These are phyloP conservation scores for Alternaria ventricosa DNA, from an alignment of 2,329 filamentous ascomycete species.

Conservation along the genomic window DNA sequence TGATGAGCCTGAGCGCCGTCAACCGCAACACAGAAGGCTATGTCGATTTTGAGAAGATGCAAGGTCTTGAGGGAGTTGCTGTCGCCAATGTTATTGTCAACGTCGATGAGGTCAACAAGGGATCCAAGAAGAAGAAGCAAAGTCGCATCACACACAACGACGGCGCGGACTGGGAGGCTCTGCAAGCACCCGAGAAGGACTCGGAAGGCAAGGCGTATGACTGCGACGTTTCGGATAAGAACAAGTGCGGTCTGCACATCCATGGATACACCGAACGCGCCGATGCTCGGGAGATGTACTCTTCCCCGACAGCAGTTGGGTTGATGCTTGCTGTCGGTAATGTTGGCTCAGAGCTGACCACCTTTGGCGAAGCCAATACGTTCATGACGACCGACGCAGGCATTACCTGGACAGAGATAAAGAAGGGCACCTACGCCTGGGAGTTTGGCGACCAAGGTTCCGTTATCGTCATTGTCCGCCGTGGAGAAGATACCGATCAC, in stretches of 20 bases:
- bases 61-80: conserved; percentile 86
- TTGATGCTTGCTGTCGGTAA: conserved; percentile 92
- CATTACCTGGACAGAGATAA: conserved; percentile 82
- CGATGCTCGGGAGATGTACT: conserved; percentile 84
- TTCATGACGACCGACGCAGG: conserved; percentile 94
- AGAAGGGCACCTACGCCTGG: conserved; percentile 90
- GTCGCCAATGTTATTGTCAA: conserved; percentile 88
- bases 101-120: conserved; percentile 65
- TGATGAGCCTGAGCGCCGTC: conserved; percentile 79
- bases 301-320: conserved; percentile 85
- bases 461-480: conserved; percentile 84
- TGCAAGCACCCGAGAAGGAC: conserved; percentile 75
- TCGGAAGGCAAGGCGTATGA: conserved; percentile 72
- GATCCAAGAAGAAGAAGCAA: conserved; percentile 78
- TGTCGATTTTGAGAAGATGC: conserved; percentile 96
- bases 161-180: conserved; percentile 81
- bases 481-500: conserved; percentile 69
- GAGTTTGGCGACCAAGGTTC: conserved; percentile 96
- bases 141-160: conserved; percentile 97
- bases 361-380: conserved; percentile 77
- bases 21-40: conserved; percentile 79
- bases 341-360: conserved; percentile 74
- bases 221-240: conserved; percentile 66
- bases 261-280: conserved; percentile 93
- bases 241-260: conserved; percentile 84